These are phyloP conservation scores for Populus hybrid DNA, from an alignment of 441 rosid species.

Conservation along the genomic window DNA sequence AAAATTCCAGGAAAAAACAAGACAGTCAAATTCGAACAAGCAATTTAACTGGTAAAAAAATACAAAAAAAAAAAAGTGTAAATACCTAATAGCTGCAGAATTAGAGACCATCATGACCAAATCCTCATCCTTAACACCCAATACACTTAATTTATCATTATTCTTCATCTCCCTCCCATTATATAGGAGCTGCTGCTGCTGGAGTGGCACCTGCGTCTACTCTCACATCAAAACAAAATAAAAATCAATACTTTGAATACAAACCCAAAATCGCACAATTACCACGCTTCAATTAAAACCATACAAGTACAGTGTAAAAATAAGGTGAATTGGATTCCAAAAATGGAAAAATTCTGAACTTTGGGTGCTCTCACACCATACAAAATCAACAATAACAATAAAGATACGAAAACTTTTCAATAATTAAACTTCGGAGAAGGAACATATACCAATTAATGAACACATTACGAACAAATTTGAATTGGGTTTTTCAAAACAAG, in stretches of 20 bases:
- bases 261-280: not conserved
- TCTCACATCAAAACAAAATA: constrained; percentile 15
- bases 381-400: not conserved
- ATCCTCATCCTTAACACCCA: constrained; percentile 90
- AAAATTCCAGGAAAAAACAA: not conserved
- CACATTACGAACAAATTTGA: not conserved
- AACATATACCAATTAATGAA: not conserved
- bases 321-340: not conserved
- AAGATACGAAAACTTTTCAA: not conserved
- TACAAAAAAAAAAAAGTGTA: not conserved
- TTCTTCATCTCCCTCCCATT: constrained; percentile 84
- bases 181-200: constrained; percentile 81
- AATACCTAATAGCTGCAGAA: constrained; percentile 42
- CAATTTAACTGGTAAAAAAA: not conserved
- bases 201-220: constrained; percentile 78
- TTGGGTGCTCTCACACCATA: not conserved
- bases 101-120: constrained; percentile 83
- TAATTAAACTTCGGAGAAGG: not conserved
- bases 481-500: not conserved
- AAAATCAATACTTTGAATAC: not conserved
- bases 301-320: not conserved
- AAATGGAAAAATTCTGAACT: not conserved
- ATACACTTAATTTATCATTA: constrained; percentile 68
- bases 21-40: not conserved
- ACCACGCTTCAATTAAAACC: not conserved